These are phyloP conservation scores for Saccharomycopsis sp. DNA, from an alignment of 805 yeast species.

Conservation along the genomic window DNA sequence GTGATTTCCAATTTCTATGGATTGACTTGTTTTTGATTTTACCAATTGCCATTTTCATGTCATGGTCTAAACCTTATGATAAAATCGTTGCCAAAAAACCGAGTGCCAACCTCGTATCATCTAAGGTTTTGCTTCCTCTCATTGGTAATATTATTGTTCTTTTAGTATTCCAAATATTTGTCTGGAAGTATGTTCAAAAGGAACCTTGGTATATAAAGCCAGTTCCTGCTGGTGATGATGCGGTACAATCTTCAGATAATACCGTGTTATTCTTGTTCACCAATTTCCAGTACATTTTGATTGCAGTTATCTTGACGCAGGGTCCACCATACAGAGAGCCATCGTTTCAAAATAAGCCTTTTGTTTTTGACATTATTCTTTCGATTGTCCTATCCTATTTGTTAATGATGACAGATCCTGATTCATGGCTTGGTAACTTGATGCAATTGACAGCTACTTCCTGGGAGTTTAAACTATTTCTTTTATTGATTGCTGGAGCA, in stretches of 20 bases:
- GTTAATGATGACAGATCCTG: constrained; percentile 50
- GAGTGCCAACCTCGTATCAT: constrained; percentile 86
- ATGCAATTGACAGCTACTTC: constrained; percentile 72
- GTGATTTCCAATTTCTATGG: constrained; percentile 94
- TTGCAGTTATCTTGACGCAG: constrained; percentile 76
- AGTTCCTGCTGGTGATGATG: constrained; percentile 72
- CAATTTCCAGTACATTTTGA: constrained; percentile 82
- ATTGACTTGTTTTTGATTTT: constrained; percentile 86
- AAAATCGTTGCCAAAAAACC: constrained; percentile 68
- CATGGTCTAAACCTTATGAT: constrained; percentile 83
- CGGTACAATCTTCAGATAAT: constrained; percentile 83
- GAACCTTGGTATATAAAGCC: constrained; percentile 78
- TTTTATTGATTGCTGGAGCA: constrained; percentile 39
- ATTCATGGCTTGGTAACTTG: constrained; percentile 51
- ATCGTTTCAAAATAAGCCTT: constrained; percentile 59
- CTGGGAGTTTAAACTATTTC: constrained; percentile 40
- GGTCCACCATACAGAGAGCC: constrained; percentile 94
- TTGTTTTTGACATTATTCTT: constrained; percentile 50
- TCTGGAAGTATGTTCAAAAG: constrained; percentile 57
- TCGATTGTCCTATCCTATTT: constrained; percentile 44
- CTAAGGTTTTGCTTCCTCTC: constrained; percentile 78
- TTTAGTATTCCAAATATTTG: constrained; percentile 53
- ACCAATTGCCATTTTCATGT: constrained; percentile 95
- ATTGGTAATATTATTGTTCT: constrained; percentile 68
- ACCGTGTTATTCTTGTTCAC: constrained; percentile 76